These are phyloP conservation scores for Trametes punicea DNA, from an alignment of 768 basidiomycete genomes.

Conservation along the genomic window DNA sequence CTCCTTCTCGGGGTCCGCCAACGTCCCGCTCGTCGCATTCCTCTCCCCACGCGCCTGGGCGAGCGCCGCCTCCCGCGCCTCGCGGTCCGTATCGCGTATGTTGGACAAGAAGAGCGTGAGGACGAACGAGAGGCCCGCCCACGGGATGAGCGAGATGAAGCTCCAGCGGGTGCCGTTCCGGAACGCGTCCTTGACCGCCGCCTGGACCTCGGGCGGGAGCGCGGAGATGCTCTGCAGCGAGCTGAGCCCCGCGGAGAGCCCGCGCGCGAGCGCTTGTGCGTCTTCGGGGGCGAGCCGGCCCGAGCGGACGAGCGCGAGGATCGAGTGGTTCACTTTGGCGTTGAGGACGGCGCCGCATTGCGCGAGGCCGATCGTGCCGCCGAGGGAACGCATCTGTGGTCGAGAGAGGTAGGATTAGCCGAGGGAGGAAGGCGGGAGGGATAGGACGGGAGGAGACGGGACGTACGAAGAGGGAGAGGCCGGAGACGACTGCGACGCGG, in stretches of 20 bases:
- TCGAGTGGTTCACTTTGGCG: constrained; percentile 37
- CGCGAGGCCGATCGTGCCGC: constrained; percentile 53
- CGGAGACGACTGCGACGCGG: constrained; percentile 42
- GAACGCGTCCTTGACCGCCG: constrained; percentile 40
- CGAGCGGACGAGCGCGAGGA: constrained; percentile 28
- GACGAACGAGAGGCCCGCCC: constrained; percentile 37
- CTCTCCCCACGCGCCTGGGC: not conserved
- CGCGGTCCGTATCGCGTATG: constrained; percentile 33
- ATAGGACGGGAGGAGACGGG: not conserved
- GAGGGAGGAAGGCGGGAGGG: no score
- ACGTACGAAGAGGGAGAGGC: constrained; percentile 45
- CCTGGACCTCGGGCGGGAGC: constrained; percentile 36
- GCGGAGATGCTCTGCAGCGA: constrained; percentile 37
- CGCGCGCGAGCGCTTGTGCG: constrained; percentile 24
- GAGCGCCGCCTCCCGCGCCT: not conserved
- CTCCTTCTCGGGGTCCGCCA: not conserved
- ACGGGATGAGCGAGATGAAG: constrained; percentile 49
- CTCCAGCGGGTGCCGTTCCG: constrained; percentile 38
- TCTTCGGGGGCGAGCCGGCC: constrained; percentile 32
- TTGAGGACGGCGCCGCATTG: constrained; percentile 50
- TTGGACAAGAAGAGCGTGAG: constrained; percentile 37
- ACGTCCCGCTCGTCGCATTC: not conserved
- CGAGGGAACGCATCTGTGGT: constrained; percentile 43
- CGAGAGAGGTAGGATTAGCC: not conserved
- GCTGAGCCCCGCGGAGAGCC: constrained; percentile 28